Base-by-base conservation (phyloP, 2,329 filamentous ascomycete species). In the Penicillium decumbens region DNA sequence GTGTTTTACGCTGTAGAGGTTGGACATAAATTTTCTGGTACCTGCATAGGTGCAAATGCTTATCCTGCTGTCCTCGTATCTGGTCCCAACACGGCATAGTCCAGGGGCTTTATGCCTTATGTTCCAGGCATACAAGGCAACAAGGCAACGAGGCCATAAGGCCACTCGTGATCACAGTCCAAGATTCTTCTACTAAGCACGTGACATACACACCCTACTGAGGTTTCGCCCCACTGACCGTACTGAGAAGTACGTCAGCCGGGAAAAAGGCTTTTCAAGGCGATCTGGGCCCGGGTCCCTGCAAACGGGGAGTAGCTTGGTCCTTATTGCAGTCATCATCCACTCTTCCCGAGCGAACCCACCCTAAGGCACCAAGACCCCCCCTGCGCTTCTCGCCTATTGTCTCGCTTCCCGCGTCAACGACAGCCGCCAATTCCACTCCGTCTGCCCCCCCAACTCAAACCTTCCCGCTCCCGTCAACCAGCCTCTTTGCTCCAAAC, bases 331-430 rank as follows among this genome's bases (percentile, higher is more conserved):
- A 6, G 32, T 40, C 29, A 12, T 51, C 51, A 9, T 51, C 51
- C 24, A 18, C 32, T 43, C 9, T 10, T 39, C 33, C 18, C 15
- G 39, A 28, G 20, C 43, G 28, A 35, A 41, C 23, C 15, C 32
- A 37, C 9, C 33, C 33, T 37, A 18, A 37, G 33, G 33, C 15
- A 37, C 4, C 32, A 20, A 35, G 20, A 18, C 15, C 15, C 9
- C n/a, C 37, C 18, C 15, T 46, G 58, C 58, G 52, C 47, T 55
- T 58, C 55, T 64, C 55, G 62, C 50, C 61, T 65, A 58, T 51
- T 45, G 50, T 9, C 27, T 28, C 65, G 65, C 65, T 66, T 68
- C 60, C 58, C 56, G 66, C 65, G 66, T 58, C 57, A 67, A 65
- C 58, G 58, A 48, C 59, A 64, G 62, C 62, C 63, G 64, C 64